Evolutionary conservation across 208 protist species (phyloP).

Genomic region (Naegleria fowleri): DNA sequence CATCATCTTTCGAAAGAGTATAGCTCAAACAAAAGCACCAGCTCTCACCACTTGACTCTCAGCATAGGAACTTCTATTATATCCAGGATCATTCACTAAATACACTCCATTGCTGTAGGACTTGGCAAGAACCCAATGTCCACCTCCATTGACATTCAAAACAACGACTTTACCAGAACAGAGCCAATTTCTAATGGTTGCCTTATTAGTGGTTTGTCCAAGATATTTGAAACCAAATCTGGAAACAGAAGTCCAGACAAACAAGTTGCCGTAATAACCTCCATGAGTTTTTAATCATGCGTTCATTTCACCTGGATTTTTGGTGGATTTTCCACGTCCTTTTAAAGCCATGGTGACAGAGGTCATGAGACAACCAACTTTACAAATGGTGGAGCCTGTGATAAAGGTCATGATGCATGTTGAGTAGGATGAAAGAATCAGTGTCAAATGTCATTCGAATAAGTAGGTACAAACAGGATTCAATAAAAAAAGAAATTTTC

Average conservation of each 20-base stretch:
- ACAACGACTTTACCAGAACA: neutral
- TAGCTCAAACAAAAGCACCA: constrained; percentile 1
- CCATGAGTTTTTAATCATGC: neutral
- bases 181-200: neutral
- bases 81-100: constrained; percentile 25
- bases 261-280: constrained; percentile 26
- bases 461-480: no score
- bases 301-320: constrained; percentile 28
- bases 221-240: constrained; percentile 16
- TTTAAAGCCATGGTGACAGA: constrained; percentile 25
- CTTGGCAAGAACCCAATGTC: constrained; percentile 29
- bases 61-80: neutral
- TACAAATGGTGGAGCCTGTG: neutral
- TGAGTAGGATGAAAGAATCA: no score
- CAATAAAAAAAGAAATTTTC: no score
- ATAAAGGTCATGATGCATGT: neutral
- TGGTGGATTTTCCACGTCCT: neutral
- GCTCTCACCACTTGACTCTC: neutral
- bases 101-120: neutral
- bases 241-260: constrained; percentile 12
- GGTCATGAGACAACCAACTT: constrained; percentile 32
- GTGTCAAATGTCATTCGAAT: no score
- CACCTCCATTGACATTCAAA: constrained; percentile 20
- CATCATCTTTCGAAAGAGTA: no score
- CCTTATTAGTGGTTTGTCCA: neutral